These are phyloP conservation scores for Pholiota molesta DNA, from an alignment of 768 basidiomycete species.

Conservation along the genomic window DNA sequence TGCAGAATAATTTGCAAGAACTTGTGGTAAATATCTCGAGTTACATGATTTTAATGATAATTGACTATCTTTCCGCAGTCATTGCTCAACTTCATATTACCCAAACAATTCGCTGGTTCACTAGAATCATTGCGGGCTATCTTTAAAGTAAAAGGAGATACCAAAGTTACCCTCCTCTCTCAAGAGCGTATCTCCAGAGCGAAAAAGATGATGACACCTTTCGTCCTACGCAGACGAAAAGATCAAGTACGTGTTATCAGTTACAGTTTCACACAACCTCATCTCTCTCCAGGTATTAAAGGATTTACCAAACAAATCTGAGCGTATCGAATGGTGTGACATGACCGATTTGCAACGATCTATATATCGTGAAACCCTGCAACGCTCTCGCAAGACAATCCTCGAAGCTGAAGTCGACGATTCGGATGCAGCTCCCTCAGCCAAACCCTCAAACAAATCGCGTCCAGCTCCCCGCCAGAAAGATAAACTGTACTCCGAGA, in stretches of 20 bases:
- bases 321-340: slow-evolving; percentile 93
- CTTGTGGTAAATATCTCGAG: slow-evolving; percentile 67
- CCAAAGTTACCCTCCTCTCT: slow-evolving; percentile 84
- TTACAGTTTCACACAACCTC: not conserved
- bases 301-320: slow-evolving; percentile 90
- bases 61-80: slow-evolving; percentile 57
- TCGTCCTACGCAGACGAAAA: slow-evolving; percentile 95
- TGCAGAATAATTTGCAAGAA: slow-evolving; percentile 92
- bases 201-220: slow-evolving; percentile 99
- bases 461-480: slow-evolving; percentile 47
- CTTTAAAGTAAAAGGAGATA: slow-evolving; percentile 96
- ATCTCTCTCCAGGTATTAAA: slow-evolving; percentile 68
- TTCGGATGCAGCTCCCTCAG: slow-evolving; percentile 27
- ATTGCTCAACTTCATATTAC: slow-evolving; percentile 96
- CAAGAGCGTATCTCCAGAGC: slow-evolving; percentile 93
- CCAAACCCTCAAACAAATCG: slow-evolving; percentile 47
- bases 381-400: slow-evolving; percentile 82
- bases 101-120: slow-evolving; percentile 81
- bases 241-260: slow-evolving; percentile 64
- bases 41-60: not conserved
- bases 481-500: slow-evolving; percentile 74
- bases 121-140: slow-evolving; percentile 86
- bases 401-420: slow-evolving; percentile 45
- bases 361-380: slow-evolving; percentile 85
- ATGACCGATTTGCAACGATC: slow-evolving; percentile 84